These are phyloP conservation scores for Dactylonectria macrodidyma DNA, from an alignment of 2,329 filamentous ascomycete species.

Conservation along the genomic window DNA sequence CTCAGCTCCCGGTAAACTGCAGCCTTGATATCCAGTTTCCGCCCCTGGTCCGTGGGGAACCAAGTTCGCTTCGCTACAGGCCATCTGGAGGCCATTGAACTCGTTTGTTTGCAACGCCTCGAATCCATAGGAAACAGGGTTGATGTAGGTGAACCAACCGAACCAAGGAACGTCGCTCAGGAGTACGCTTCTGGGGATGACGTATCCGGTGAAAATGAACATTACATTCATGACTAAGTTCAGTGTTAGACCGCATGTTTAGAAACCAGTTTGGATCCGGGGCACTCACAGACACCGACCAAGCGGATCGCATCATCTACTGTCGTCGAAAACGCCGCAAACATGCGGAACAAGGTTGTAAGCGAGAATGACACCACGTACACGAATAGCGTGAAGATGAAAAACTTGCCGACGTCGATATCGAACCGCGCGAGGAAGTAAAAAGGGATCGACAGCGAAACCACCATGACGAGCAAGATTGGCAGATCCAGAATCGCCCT, in stretches of 20 bases:
- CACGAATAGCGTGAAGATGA: constrained; percentile 28
- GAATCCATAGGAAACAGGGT: constrained; percentile 75
- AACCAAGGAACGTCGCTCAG: constrained; percentile 76
- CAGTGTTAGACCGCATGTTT: neutral
- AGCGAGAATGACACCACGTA: constrained; percentile 23
- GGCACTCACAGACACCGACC: constrained; percentile 56
- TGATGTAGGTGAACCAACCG: constrained; percentile 75
- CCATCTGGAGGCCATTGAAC: constrained; percentile 67
- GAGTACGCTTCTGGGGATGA: constrained; percentile 68
- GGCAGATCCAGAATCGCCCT: constrained; percentile 24
- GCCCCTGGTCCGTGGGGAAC: constrained; percentile 60
- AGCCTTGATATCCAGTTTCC: constrained; percentile 63
- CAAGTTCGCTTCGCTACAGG: constrained; percentile 59
- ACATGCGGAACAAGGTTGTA: constrained; percentile 56
- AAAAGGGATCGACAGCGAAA: constrained; percentile 20
- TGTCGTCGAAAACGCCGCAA: constrained; percentile 69
- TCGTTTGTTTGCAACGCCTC: constrained; percentile 72
- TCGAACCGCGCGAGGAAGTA: constrained; percentile 30
- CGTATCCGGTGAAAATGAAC: constrained; percentile 76
- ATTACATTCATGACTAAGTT: constrained; percentile 68
- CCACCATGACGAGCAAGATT: constrained; percentile 16
- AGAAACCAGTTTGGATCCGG: neutral
- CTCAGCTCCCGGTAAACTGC: constrained; percentile 66
- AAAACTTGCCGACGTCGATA: constrained; percentile 26
- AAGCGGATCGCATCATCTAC: constrained; percentile 74